These are phyloP conservation scores for Chlamydomonas urium DNA, from an alignment of 139 green algal species.

Conservation along the genomic window DNA sequence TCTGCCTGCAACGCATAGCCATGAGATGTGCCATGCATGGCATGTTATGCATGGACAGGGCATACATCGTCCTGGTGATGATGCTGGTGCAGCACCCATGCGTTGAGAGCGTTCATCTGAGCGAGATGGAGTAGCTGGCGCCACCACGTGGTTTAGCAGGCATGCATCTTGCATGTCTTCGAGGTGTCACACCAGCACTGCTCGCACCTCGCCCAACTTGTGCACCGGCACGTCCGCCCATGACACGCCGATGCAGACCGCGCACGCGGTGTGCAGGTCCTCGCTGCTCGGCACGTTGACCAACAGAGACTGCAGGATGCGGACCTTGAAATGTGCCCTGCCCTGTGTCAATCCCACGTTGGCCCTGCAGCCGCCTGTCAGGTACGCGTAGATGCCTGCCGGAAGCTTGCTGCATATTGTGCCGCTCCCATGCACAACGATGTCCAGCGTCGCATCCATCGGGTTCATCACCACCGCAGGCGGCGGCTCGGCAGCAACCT, in stretches of 20 bases:
- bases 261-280: slow-evolving; percentile 16
- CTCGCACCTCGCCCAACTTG: slow-evolving; percentile 24
- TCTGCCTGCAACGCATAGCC: not conserved
- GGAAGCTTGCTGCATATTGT: slow-evolving; percentile 4
- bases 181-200: too few relatives aligned
- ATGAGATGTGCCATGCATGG: too few relatives aligned
- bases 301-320: not conserved
- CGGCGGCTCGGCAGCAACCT: too few relatives aligned
- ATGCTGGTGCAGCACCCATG: too few relatives aligned
- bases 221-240: slow-evolving; percentile 15
- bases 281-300: slow-evolving; percentile 11
- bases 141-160: too few relatives aligned
- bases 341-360: slow-evolving; percentile 6
- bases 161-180: too few relatives aligned
- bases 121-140: too few relatives aligned
- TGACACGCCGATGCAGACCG: slow-evolving; percentile 19
- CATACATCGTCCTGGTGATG: too few relatives aligned
- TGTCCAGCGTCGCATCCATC: not conserved
- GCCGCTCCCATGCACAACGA: not conserved
- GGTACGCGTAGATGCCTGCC: not conserved
- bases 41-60: too few relatives aligned
- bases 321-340: slow-evolving; percentile 9
- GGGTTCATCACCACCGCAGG: too few relatives aligned
- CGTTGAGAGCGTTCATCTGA: too few relatives aligned
- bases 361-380: not conserved